Base-by-base conservation (phyloP, 495 filamentous ascomycete species). In the Penicillium coprophilum region DNA sequence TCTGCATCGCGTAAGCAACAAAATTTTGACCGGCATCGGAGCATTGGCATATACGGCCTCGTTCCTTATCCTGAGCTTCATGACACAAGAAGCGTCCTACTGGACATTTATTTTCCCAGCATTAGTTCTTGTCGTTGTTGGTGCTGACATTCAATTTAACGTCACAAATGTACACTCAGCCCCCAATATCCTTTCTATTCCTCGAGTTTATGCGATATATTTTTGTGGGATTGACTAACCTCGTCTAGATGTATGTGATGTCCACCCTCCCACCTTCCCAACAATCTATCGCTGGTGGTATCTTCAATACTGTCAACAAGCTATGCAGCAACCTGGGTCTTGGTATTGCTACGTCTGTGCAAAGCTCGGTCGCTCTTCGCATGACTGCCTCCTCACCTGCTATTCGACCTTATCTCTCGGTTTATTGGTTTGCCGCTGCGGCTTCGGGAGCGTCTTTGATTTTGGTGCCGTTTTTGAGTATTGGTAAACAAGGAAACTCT, bases 91-190 rank as follows among this genome's bases (percentile, higher is more conserved):
- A 5, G 76, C 75, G 64, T 61, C 69, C 19, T 90, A 86, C 67
- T 90, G 84, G 84, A 65, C 66, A 9, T 76, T 65, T 36, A 78
- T 75, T 2, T 86, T 88, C 62, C 72, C 73, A 0, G 79, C 76
- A 0, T 62, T 80, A 24, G 48, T 77, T 3, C 71, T 85, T 28
- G 78, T 75, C 40, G 79, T 83, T 1, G 67, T 84, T 3, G 78
- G 77, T 39, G 77, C 81, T 0, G 85, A 87, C 60, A 72, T 78
- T 4, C 73, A 86, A 9, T 89, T 87, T 68, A 82, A 79, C 8
- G 77, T 87, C 7, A 79, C 82, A 2, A 85, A 86, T 53, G 70
- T 75, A 55, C 19, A 66, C 53, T 2, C 12, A 17, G 15, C 34
- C 15, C 2, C 15, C 6, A 0, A 1, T 17, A 6, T 12, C n/a